Base-by-base conservation (phyloP, 1,139 yeast genomes). In the Suhomyces anneliseae region DNA sequence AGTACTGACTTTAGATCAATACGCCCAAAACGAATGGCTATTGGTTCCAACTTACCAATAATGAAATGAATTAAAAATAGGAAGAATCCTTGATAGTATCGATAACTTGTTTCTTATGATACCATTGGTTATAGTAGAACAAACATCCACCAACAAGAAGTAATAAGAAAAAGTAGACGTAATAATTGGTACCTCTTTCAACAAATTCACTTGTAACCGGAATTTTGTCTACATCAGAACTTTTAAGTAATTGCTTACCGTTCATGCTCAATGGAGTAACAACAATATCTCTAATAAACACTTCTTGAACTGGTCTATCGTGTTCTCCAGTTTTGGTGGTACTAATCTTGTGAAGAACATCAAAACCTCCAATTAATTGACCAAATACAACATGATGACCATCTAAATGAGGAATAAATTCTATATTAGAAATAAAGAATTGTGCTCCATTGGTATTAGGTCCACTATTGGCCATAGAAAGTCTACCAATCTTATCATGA, bases 341-440 rank as follows among this genome's bases (percentile, higher is more conserved):
- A 42, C 55, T 52, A 42, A 62, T 47, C 32, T 36, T 37, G 35
- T 54, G 50, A 48, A 63, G 53, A 6, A 52, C 44, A 36, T 59
- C 59, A 40, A 60, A 60, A 0, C 79, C 79, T 24, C 54, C 61
- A n/a, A 80, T 64, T 8, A 81, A 68, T 50, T 72, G 76, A 2
- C 86, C 87, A 60, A 82, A 81, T 0, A 82, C 77, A 11, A 83
- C 83, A 54, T 81, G 81, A 42, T 70, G 68, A 2, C 83, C 84
- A 59, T 82, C 82, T 48, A 83, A 65, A 37, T 59, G 58, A 10
- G 45, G 33, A 27, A 43, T 31, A 14, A 56, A 49, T 5, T 64
- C 61, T 5, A 43, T 55, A 15, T 68, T 66, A 44, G 72, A 64
- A 41, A 74, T 72, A 60, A 74, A 74, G 41, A 69, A 69, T 51